Percentiles rank a stretch among this genome's conserved stretches.
phyloP scores from a whole-genome alignment of 2,329 filamentous ascomycete species.

The Botrytis fabae region DNA sequence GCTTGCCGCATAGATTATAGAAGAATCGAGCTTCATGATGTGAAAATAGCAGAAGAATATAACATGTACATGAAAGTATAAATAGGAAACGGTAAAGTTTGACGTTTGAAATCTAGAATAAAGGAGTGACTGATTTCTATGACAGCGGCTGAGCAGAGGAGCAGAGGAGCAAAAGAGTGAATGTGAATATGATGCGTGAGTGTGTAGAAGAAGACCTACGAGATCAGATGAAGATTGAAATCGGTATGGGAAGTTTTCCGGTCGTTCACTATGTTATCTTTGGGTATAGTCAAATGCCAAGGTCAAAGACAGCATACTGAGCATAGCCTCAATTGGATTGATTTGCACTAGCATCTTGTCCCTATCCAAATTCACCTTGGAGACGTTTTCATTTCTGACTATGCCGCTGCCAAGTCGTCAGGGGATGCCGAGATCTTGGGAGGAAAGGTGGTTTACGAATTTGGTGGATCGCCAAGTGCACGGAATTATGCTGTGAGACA shows the following conservation, averaged over 20 bases:
- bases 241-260: background rate
- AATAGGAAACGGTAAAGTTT: background rate
- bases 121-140: slow-evolving; percentile 17
- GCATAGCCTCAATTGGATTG: slow-evolving; percentile 8
- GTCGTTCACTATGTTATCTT: background rate
- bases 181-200: slow-evolving; percentile 6
- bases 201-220: slow-evolving; percentile 4
- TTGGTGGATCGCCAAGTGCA: slow-evolving; percentile 24
- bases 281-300: slow-evolving; percentile 7
- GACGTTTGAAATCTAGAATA: slow-evolving; percentile 9
- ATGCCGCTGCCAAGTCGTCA: slow-evolving; percentile 8
- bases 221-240: slow-evolving; percentile 13
- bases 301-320: background rate
- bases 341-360: slow-evolving; percentile 15
- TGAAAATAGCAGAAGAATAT: background rate
- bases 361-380: background rate
- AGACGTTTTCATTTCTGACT: slow-evolving; percentile 12
- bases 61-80: slow-evolving; percentile 6
- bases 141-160: slow-evolving; percentile 1
- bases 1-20: slow-evolving; percentile 12
- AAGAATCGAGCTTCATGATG: slow-evolving; percentile 18
- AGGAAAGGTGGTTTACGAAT: slow-evolving; percentile 17
- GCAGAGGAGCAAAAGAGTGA: slow-evolving; percentile 16
- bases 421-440: slow-evolving; percentile 24
- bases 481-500: slow-evolving; percentile 22